Percentiles rank a stretch among this genome's conserved stretches.
Conservation (phyloP, 495 filamentous ascomycete species). For the Penicillium atrosanguineum region DNA sequence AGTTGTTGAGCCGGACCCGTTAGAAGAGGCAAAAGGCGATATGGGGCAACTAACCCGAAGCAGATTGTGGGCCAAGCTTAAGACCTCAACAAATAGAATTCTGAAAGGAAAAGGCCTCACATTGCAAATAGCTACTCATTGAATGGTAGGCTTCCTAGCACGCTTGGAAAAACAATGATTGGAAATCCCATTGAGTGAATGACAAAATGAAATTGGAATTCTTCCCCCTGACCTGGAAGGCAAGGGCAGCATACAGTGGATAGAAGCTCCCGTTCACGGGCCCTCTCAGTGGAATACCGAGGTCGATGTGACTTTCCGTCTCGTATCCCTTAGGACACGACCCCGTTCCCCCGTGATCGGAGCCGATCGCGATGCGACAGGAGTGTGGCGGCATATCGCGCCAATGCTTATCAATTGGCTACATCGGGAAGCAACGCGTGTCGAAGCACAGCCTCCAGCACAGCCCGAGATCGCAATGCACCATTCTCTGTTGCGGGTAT, state of each 20-base stretch:
- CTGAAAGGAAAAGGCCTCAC: background rate
- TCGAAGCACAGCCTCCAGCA: too few species aligned
- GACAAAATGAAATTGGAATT: background rate
- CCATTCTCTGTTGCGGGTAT: too few species aligned
- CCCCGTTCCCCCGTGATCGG: background rate
- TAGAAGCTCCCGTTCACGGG: background rate
- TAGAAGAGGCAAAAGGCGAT: constrained; percentile 3
- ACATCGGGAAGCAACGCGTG: too few species aligned
- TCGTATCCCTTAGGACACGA: background rate
- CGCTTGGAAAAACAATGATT: background rate
- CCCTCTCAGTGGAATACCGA: background rate
- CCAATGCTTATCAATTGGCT: too few species aligned
- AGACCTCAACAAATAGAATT: constrained; percentile 4
- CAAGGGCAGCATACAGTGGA: background rate
- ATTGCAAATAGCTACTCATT: background rate
- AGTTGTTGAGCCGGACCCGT: background rate
- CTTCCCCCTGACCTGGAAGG: background rate
- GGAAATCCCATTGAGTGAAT: too few species aligned
- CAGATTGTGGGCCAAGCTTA: constrained; percentile 1
- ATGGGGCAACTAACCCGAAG: constrained; percentile 6
- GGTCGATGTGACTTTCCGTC: background rate
- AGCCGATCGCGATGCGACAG: background rate
- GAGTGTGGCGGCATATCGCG: too few species aligned
- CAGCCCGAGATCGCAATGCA: too few species aligned
- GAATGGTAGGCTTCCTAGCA: background rate